phyloP scores from a whole-genome alignment of 345 rosid species.

The Bruguiera gymnorhiza region DNA sequence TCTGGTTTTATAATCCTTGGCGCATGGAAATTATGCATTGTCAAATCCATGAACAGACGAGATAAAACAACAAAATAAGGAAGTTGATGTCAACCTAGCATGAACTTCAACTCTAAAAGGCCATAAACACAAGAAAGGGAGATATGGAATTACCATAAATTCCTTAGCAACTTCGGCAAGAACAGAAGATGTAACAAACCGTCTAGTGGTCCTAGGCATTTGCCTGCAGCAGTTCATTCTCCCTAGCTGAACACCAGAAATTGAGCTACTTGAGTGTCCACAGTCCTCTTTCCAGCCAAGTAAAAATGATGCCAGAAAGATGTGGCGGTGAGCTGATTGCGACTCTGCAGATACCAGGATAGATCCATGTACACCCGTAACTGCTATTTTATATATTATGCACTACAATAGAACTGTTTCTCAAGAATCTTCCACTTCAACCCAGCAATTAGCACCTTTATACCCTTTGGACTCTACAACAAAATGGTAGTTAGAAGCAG shows the following conservation, averaged over 20 bases:
- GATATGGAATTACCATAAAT: slow-evolving; percentile 38
- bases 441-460: slow-evolving; percentile 7
- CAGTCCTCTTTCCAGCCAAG: slow-evolving; percentile 23
- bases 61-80: not conserved
- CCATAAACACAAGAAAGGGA: not conserved
- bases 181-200: slow-evolving; percentile 30
- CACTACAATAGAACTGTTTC: not conserved
- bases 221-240: slow-evolving; percentile 19
- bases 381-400: not conserved
- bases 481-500: not conserved
- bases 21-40: slow-evolving; percentile 39
- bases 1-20: slow-evolving; percentile 34
- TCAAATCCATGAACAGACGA: slow-evolving; percentile 10
- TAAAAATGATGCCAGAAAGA: slow-evolving; percentile 33
- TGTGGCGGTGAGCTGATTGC: slow-evolving; percentile 24
- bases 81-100: not conserved
- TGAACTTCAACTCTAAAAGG: not conserved
- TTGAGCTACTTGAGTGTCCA: slow-evolving; percentile 15
- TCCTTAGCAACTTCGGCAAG: slow-evolving; percentile 57
- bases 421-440: slow-evolving; percentile 16
- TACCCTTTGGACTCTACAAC: slow-evolving; percentile 14
- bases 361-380: slow-evolving; percentile 15
- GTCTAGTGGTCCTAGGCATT: slow-evolving; percentile 20
- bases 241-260: slow-evolving; percentile 26
- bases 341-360: slow-evolving; percentile 19